Percentiles rank a stretch among this genome's conserved stretches.
Conservation (phyloP, 2,329 filamentous ascomycete genomes). For the Colletotrichum cordylinicola region DNA sequence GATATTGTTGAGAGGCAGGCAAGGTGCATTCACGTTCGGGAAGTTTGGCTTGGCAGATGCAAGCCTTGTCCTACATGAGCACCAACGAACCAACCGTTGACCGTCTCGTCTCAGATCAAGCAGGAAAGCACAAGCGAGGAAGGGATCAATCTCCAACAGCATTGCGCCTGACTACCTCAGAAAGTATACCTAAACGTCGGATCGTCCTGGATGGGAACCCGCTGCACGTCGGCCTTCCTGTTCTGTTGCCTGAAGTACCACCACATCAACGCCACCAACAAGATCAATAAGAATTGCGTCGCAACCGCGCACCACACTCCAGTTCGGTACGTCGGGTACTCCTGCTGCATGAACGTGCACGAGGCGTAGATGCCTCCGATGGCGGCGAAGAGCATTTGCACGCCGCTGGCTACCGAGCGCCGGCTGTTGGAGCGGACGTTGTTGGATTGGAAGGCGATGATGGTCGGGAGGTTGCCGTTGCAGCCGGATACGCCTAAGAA, state of each 20-base stretch:
- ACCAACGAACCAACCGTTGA: neutral
- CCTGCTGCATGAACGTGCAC: constrained; percentile 35
- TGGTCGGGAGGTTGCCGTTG: constrained; percentile 21
- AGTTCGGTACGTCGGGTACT: constrained; percentile 31
- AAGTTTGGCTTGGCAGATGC: neutral
- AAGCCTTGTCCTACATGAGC: neutral
- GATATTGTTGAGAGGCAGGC: neutral
- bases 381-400: constrained; percentile 35
- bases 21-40: neutral
- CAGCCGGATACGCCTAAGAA: constrained; percentile 23
- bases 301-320: constrained; percentile 31
- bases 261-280: constrained; percentile 12
- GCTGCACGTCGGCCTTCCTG: constrained; percentile 7
- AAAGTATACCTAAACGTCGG: neutral
- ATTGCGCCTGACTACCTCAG: neutral
- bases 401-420: constrained; percentile 32
- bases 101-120: no score
- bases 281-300: constrained; percentile 23
- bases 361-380: constrained; percentile 35
- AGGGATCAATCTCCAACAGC: neutral
- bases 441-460: constrained; percentile 30
- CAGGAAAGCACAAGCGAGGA: neutral
- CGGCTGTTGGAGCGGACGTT: constrained; percentile 35
- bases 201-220: constrained; percentile 23
- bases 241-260: constrained; percentile 22